Evolutionary conservation across 2,329 filamentous ascomycete genomes (phyloP), one percentile per base, ranked within the genome.

Genomic region (Neopestalotiopsis clavispora): DNA sequence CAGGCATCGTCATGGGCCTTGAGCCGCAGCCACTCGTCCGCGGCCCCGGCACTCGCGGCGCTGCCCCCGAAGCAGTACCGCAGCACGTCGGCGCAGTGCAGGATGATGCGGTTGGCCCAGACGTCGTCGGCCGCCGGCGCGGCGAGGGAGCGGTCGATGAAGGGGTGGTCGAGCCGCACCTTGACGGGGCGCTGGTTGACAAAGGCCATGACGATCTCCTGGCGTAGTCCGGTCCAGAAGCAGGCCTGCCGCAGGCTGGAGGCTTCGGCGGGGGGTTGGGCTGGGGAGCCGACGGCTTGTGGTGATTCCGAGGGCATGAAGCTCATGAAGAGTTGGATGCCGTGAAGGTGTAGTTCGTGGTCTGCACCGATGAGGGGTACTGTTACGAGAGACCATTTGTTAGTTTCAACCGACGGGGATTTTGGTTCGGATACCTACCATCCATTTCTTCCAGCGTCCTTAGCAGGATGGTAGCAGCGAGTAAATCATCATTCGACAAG

Each of bases 181-280:
- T 60, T 63, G 59, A 67, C 58, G 13, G 66, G 66, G 10, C 66
- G 66, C 58, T 61, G 66, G 40, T 62, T 38, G 20, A 57, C 42
- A 23, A 67, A 62, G 23, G 58, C 66, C 66, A 63, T 63, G 52
- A 60, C 66, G 42, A 67, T 63, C 40, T 67, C 66, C 40, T 67
- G 66, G 10, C 66, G 66, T 4, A 67, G 59, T 13, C 66, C 66
- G 5, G 32, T 61, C 66, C 66, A 67, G 66, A 67, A 67, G 32
- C 56, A 60, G 23, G 66, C 66, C 28, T 63, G 30, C 4, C 66
- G 66, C 17, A 67, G 59, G 23, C 40, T 61, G 20, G 40, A 42
- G 7, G 34, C 17, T 20, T 30, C 28, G 14, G 59, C 1, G 4
- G n/a, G 59, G 0, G 30, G 57, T 4, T 59, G 57, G 57, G 23